Evolutionary conservation across 1,284 basidiomycete genomes (phyloP), one percentile per base, ranked within the genome.

Genomic region (Inonotus hispidus): DNA sequence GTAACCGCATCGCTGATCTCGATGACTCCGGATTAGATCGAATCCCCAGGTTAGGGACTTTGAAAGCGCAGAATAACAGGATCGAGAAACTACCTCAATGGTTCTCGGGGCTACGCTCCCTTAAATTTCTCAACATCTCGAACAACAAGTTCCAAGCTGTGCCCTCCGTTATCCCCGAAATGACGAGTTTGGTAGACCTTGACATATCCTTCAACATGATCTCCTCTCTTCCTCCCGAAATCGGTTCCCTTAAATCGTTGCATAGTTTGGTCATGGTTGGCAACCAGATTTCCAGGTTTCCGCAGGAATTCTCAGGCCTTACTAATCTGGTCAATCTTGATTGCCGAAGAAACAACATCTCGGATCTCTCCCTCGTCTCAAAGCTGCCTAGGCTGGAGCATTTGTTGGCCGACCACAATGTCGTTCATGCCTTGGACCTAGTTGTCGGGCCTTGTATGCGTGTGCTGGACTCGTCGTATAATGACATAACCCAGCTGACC

Each of bases 161-260:
- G 62, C 95, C 96, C 0, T 64, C 76, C 0, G 89, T 92, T 25
- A 82, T 99, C 19, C 89, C 85, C 71, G 78, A 89, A 62, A 84
- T 98, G 71, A 76, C 79, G 4, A 82, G 79, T 19, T 82, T 99
- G 29, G 77, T 84, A 35, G 93, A 96, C 68, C 83, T 99, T 21
- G 96, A 99, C 71, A 81, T 98, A 49, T 98, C 96, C 0, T 98
- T 98, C 80, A 99, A 99, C 76, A 85, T 83, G 71, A 90, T 99
- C 66, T 80, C 82, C 0, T 82, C 86, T 54, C 79, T 99, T 2
- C 95, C 96, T 0, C 83, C 90, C 27, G 84, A 90, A 59, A 86
- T 99, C 54, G 89, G 88, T 1, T 77, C 83, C 46, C 77, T 99
- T 58, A 74, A 73, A 41, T 79, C 82, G 3, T 80, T 97, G 39